Percentiles rank a stretch among this genome's conserved stretches.
phyloP scores from a whole-genome alignment of 2,329 filamentous ascomycete genomes.

The Penicillium oxalicum region DNA sequence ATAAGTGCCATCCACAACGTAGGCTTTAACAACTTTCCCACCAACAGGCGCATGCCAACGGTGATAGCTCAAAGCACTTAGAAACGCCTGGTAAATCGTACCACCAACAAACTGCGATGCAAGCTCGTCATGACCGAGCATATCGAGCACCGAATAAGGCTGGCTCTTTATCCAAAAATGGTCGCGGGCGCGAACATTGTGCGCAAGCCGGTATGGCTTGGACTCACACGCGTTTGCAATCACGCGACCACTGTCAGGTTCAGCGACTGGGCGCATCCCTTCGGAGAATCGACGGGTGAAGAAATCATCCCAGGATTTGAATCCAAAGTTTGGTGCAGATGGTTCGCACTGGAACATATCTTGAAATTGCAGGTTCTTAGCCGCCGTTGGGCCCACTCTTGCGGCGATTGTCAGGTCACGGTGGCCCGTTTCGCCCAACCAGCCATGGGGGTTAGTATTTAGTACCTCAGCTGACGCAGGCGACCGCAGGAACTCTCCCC shows the following conservation, averaged over 20 bases:
- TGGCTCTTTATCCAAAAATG: constrained; percentile 65
- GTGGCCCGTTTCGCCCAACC: constrained; percentile 50
- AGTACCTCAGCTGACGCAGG: constrained; percentile 50
- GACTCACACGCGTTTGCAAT: constrained; percentile 63
- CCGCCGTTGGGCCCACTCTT: constrained; percentile 17
- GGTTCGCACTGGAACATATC: constrained; percentile 28
- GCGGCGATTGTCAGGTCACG: constrained; percentile 37
- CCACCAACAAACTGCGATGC: constrained; percentile 52
- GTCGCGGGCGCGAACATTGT: constrained; percentile 51
- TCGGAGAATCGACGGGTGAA: constrained; percentile 57
- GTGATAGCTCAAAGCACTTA: constrained; percentile 63
- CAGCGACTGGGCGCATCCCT: constrained; percentile 53
- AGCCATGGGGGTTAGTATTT: constrained; percentile 42
- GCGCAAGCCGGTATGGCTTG: constrained; percentile 49
- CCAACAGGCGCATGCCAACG: constrained; percentile 66
- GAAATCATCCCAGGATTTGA: constrained; percentile 64
- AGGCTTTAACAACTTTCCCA: constrained; percentile 55
- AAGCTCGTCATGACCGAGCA: constrained; percentile 54
- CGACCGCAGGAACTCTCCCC: constrained; percentile 49
- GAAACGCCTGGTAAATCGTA: constrained; percentile 65
- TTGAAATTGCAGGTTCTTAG: constrained; percentile 22
- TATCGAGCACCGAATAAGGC: constrained; percentile 60
- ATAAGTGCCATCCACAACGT: constrained; percentile 60
- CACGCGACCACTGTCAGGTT: constrained; percentile 45
- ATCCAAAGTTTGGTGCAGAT: constrained; percentile 42